Base-by-base conservation (phyloP, 108 stramenopile genomes). In the Epipyxis sp. region DNA sequence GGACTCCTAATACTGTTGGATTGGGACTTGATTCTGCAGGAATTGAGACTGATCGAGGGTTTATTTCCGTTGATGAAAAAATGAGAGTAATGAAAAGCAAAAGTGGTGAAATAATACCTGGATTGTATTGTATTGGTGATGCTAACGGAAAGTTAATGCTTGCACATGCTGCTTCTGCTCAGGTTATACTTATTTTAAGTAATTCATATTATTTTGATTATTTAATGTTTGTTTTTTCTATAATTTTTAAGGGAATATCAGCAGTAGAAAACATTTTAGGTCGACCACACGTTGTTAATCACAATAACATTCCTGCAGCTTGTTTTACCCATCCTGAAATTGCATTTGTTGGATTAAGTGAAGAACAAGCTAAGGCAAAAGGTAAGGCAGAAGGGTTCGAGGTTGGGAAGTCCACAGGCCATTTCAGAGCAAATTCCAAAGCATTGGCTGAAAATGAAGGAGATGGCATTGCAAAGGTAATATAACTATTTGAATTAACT, bases 261-360 rank as follows among this genome's bases (percentile, higher is more conserved):
- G 97, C 97, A 25, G 91, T 98, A 77, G 97, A 98, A 84, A 97
- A 98, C 86, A 97, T 98, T 85, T 84, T 74, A 61, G 95, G 94
- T 43, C 86, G 94, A 27, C 65, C 69, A 25, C 95, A 97, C 80
- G 92, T 59, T 2, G 95, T 98, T 39, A 86, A 98, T 81, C 97
- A 98, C 87, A 84, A 87, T 45, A 91, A 94, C 68, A 89, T 97
- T 78, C 95, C 97, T 2, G 95, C 95, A 27, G 97, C 95, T 1
- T 97, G 97, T 90, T 97, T 98, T 84, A 98, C 95, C 44, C 97
- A 98, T 82, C 97, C 95, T 1, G 95, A 98, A 88, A 95, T 98
- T 74, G 91, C 95, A 79, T 94, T 96, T 92, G 95, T 98, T 39
- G 97, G 97, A 35, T 92, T 95, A 1, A 95, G 94, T 10, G 97